Evolutionary conservation across 768 basidiomycete species (phyloP).

Genomic region (Flagelloscypha sp.): DNA sequence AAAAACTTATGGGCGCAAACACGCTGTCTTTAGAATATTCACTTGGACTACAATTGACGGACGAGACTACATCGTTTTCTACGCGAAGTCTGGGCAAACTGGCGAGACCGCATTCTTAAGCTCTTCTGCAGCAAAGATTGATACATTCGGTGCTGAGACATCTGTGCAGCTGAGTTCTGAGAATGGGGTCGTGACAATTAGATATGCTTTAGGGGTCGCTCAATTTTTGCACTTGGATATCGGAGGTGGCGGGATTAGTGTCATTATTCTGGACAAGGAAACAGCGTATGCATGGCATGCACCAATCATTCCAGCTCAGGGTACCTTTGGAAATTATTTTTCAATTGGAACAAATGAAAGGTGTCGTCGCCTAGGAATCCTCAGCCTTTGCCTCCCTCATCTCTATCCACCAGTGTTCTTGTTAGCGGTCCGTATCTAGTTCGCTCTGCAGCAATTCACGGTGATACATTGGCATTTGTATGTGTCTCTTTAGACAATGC

Average conservation of each 20-base stretch:
- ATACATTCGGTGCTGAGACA: slow-evolving; percentile 24
- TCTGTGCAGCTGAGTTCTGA: no score
- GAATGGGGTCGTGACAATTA: slow-evolving; percentile 33
- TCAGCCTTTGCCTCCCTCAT: no score
- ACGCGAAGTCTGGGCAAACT: slow-evolving; percentile 31
- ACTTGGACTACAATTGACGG: slow-evolving; percentile 43
- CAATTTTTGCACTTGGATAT: slow-evolving; percentile 26
- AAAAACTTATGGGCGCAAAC: no score
- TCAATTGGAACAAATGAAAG: slow-evolving; percentile 37
- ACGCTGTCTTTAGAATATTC: slow-evolving; percentile 29
- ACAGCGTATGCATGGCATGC: slow-evolving; percentile 44
- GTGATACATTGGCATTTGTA: slow-evolving; percentile 17
- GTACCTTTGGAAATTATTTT: slow-evolving; percentile 33
- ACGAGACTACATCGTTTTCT: slow-evolving; percentile 35
- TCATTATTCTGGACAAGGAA: slow-evolving; percentile 36
- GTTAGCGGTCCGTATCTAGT: slow-evolving; percentile 28
- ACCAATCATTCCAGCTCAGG: slow-evolving; percentile 30
- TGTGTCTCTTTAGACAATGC: neutral
- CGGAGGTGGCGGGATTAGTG: slow-evolving; percentile 19
- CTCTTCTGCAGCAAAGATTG: slow-evolving; percentile 20
- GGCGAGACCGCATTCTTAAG: slow-evolving; percentile 37
- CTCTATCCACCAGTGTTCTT: slow-evolving; percentile 12
- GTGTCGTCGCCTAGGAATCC: no score
- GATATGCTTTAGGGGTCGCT: slow-evolving; percentile 25
- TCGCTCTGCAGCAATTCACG: slow-evolving; percentile 19